Evolutionary conservation across 768 basidiomycete genomes (phyloP).

Genomic region (Termitomyces sp.): DNA sequence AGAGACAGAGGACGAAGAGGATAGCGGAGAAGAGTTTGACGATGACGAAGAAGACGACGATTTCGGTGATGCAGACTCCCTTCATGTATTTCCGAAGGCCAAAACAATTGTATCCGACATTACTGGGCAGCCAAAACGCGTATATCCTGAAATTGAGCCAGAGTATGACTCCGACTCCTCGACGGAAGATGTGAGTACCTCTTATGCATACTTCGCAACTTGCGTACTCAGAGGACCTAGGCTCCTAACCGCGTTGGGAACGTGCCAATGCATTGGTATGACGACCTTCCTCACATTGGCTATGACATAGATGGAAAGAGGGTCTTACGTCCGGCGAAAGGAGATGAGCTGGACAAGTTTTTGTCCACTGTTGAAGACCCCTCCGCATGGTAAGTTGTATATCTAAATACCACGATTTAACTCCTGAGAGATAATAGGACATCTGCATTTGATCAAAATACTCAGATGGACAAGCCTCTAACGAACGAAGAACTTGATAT

Average conservation of each 20-base stretch:
- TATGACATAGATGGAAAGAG: slow-evolving; percentile 94
- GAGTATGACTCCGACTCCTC: slow-evolving; percentile 90
- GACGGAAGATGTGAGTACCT: slow-evolving; percentile 74
- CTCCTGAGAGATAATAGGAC: slow-evolving; percentile 48
- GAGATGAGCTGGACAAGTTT: slow-evolving; percentile 97
- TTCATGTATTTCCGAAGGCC: slow-evolving; percentile 56
- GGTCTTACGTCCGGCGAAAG: slow-evolving; percentile 88
- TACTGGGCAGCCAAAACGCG: slow-evolving; percentile 77
- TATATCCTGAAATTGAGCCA: slow-evolving; percentile 86
- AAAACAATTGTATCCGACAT: slow-evolving; percentile 72
- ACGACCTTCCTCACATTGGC: slow-evolving; percentile 97
- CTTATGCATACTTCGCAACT: slow-evolving; percentile 3
- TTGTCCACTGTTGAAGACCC: slow-evolving; percentile 90
- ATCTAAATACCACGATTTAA: background rate
- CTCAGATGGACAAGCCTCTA: slow-evolving; percentile 81
- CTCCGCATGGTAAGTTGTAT: slow-evolving; percentile 65
- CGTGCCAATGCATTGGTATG: slow-evolving; percentile 98
- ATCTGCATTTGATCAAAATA: slow-evolving; percentile 84
- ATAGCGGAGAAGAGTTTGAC: slow-evolving; percentile 22
- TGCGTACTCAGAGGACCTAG: slow-evolving; percentile 33
- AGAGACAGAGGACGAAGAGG: slow-evolving; percentile 26
- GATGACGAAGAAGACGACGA: slow-evolving; percentile 32
- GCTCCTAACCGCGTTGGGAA: slow-evolving; percentile 93
- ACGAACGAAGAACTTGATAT: slow-evolving; percentile 91
- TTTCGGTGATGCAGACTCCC: slow-evolving; percentile 35